Conservation (phyloP, 805 yeast species). For the Spathaspora sp. region DNA sequence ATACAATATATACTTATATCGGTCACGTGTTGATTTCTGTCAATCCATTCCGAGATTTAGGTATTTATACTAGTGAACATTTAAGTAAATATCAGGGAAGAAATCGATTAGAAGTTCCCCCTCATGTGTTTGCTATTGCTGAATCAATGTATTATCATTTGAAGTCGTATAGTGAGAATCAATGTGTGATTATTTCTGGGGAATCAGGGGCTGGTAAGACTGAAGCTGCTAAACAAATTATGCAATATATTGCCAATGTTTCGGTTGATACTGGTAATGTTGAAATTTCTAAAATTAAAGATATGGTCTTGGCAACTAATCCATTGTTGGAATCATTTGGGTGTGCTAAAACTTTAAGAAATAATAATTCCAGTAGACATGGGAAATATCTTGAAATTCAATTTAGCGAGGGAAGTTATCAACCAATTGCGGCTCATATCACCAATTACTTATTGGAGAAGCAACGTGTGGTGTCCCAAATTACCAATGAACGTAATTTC, state of each 20-base stretch:
- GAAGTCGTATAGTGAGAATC: slow-evolving; percentile 91
- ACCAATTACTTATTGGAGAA: slow-evolving; percentile 93
- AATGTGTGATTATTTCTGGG: slow-evolving; percentile 96
- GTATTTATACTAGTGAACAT: slow-evolving; percentile 83
- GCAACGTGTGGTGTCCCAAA: slow-evolving; percentile 95
- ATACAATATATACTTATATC: slow-evolving; percentile 86
- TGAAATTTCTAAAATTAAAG: slow-evolving; percentile 84
- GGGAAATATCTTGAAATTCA: slow-evolving; percentile 91
- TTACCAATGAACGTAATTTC: slow-evolving; percentile 88
- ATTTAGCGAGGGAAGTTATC: slow-evolving; percentile 68
- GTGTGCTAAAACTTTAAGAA: slow-evolving; percentile 87
- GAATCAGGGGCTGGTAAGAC: slow-evolving; percentile 99
- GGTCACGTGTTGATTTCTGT: slow-evolving; percentile 95
- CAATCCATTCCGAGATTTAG: slow-evolving; percentile 94
- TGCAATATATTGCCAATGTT: slow-evolving; percentile 94
- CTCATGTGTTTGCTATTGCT: slow-evolving; percentile 97
- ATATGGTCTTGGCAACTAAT: slow-evolving; percentile 96
- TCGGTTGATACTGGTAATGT: slow-evolving; percentile 63
- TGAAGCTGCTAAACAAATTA: slow-evolving; percentile 95
- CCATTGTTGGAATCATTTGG: slow-evolving; percentile 90
- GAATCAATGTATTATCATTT: slow-evolving; percentile 94
- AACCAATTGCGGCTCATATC: slow-evolving; percentile 93
- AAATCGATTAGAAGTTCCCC: slow-evolving; percentile 93
- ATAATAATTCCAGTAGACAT: slow-evolving; percentile 86
- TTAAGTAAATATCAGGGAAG: slow-evolving; percentile 80